Evolutionary conservation across 192 early-diverging fungal genomes (phyloP).

Genomic region (Allomyces macrogynus): DNA sequence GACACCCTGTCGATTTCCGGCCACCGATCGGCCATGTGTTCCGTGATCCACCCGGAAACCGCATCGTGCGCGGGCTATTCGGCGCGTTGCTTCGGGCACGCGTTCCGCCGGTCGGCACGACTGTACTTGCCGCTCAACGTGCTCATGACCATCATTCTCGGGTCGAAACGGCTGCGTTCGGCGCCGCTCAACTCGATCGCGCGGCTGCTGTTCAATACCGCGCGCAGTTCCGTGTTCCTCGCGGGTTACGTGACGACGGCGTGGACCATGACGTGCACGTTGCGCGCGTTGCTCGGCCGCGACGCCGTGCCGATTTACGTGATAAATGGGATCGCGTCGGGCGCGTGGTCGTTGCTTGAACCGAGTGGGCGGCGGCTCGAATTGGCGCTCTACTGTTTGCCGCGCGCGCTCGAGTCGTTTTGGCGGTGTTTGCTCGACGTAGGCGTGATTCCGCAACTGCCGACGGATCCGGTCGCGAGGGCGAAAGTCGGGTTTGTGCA

Average conservation of each 20-base stretch:
- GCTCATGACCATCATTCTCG: slow-evolving; percentile 22
- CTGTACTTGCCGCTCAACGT: slow-evolving; percentile 43
- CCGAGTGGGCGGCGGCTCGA: slow-evolving; percentile 44
- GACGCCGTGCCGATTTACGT: slow-evolving; percentile 29
- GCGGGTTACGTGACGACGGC: slow-evolving; percentile 25
- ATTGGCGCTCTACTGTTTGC: slow-evolving; percentile 62
- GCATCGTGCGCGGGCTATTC: slow-evolving; percentile 21
- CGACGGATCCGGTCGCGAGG: slow-evolving; percentile 6
- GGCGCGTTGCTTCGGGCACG: slow-evolving; percentile 15
- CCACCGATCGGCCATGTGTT: slow-evolving; percentile 34
- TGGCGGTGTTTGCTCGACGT: slow-evolving; percentile 40
- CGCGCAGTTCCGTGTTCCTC: slow-evolving; percentile 38
- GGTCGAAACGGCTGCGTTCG: slow-evolving; percentile 6
- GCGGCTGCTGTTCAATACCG: slow-evolving; percentile 26
- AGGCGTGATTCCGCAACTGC: slow-evolving; percentile 34
- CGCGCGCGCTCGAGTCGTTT: slow-evolving; percentile 49
- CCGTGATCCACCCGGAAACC: slow-evolving; percentile 35
- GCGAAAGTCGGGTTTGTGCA: not conserved
- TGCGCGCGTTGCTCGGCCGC: slow-evolving; percentile 23
- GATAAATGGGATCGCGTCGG: slow-evolving; percentile 27
- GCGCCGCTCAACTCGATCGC: slow-evolving; percentile 17
- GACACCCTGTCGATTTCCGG: not conserved
- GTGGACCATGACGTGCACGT: slow-evolving; percentile 26
- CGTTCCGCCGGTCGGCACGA: slow-evolving; percentile 29
- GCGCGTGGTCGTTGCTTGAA: slow-evolving; percentile 37